Conservation (phyloP, 2,329 filamentous ascomycete genomes). For the Ceratocystiopsis sp. region DNA sequence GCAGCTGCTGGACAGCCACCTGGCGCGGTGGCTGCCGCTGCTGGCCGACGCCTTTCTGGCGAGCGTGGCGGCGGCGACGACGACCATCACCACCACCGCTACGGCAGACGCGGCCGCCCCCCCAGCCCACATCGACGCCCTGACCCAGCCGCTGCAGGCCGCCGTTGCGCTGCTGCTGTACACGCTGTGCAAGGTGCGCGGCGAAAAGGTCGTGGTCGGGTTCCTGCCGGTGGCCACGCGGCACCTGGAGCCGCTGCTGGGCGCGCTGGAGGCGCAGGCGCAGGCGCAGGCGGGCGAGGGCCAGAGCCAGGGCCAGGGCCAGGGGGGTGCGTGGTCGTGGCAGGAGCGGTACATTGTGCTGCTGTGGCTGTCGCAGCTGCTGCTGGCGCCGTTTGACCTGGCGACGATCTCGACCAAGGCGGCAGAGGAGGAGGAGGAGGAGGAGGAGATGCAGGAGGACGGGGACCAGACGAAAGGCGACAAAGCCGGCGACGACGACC, state of each 20-base stretch:
- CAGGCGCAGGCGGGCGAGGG: slow-evolving; percentile 33
- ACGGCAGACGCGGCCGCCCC: neutral
- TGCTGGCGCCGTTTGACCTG: slow-evolving; percentile 80
- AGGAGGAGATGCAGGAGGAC: neutral
- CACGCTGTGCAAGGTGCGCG: slow-evolving; percentile 83
- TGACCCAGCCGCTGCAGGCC: slow-evolving; percentile 31
- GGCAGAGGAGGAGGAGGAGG: slow-evolving; percentile 2
- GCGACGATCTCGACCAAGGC: slow-evolving; percentile 54
- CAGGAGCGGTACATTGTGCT: slow-evolving; percentile 77
- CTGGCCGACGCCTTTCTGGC: slow-evolving; percentile 63
- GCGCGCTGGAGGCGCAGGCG: slow-evolving; percentile 48
- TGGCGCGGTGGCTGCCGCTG: slow-evolving; percentile 57
- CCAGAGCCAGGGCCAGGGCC: no score
- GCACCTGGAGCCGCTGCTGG: slow-evolving; percentile 65
- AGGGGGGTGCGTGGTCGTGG: slow-evolving; percentile 43
- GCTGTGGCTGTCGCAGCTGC: slow-evolving; percentile 70
- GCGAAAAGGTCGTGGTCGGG: slow-evolving; percentile 78
- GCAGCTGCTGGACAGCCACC: slow-evolving; percentile 73
- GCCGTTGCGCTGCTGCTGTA: slow-evolving; percentile 73
- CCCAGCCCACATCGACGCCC: no score
- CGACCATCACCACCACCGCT: neutral
- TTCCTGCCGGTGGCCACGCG: slow-evolving; percentile 84
- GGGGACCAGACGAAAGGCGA: slow-evolving; percentile 32
- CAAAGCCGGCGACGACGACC: slow-evolving; percentile 16
- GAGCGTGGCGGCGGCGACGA: slow-evolving; percentile 13